phyloP scores from a whole-genome alignment of 306 rosid genomes.

The Morella rubra region DNA sequence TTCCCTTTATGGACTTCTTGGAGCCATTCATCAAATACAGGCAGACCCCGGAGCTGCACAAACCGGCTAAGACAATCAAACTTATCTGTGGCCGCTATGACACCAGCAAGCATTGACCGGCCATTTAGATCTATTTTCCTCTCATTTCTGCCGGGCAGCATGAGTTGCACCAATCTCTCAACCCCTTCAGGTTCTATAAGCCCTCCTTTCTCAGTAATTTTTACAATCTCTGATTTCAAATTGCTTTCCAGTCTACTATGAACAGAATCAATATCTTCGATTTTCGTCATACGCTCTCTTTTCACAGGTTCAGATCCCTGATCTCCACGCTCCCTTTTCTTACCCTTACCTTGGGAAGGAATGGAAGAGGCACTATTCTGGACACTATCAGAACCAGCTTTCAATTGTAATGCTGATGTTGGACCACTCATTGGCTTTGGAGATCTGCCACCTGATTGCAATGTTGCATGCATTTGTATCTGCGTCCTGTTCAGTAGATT shows the following conservation, averaged over 20 bases:
- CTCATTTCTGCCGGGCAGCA: constrained; percentile 59
- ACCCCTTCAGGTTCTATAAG: constrained; percentile 72
- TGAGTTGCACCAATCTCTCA: constrained; percentile 76
- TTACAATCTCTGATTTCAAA: constrained; percentile 62
- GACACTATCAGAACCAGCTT: constrained; percentile 69
- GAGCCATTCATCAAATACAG: constrained; percentile 88
- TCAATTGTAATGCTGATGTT: constrained; percentile 65
- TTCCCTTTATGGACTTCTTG: constrained; percentile 84
- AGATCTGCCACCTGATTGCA: constrained; percentile 80
- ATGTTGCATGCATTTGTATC: constrained; percentile 74
- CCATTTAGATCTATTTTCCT: constrained; percentile 72
- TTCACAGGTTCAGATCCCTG: constrained; percentile 59
- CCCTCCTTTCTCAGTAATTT: constrained; percentile 77
- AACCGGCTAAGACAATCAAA: constrained; percentile 66
- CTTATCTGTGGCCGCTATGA: constrained; percentile 71
- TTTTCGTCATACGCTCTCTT: constrained; percentile 54
- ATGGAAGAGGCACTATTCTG: constrained; percentile 62
- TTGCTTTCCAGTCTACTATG: constrained; percentile 51
- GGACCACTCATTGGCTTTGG: constrained; percentile 80
- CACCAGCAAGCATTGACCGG: constrained; percentile 72
- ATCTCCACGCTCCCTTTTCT: constrained; percentile 81
- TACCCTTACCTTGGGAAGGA: constrained; percentile 64
- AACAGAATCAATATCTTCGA: constrained; percentile 68
- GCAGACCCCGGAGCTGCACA: constrained; percentile 73
- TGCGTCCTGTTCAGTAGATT: constrained; percentile 58